phyloP scores from a whole-genome alignment of 495 filamentous ascomycete genomes.

The Pseudomonodictys pantanalensis region DNA sequence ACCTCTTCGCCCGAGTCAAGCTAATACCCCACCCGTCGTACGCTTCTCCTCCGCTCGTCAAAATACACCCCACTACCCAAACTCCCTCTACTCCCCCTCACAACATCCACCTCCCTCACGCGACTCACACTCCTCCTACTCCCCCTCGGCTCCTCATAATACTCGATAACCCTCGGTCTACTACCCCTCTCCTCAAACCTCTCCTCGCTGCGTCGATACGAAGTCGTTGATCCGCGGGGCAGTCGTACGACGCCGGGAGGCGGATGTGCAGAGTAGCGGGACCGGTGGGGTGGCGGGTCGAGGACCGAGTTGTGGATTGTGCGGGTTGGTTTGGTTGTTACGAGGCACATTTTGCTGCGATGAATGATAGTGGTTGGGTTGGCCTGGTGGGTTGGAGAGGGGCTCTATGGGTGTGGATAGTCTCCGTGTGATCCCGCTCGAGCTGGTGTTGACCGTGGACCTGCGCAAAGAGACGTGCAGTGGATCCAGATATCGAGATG shows the following conservation, averaged over 20 bases:
- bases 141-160: background rate
- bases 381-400: too few relatives aligned
- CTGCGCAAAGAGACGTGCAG: too few relatives aligned
- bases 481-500: too few relatives aligned
- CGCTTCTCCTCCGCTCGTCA: slow-evolving; percentile 15
- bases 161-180: background rate
- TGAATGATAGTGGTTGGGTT: too few relatives aligned
- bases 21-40: slow-evolving; percentile 14
- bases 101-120: background rate
- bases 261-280: slow-evolving; percentile 26
- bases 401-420: too few relatives aligned
- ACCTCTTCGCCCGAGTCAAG: too few relatives aligned
- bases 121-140: slow-evolving; percentile 11
- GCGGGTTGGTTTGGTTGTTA: slow-evolving; percentile 16
- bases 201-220: slow-evolving; percentile 8
- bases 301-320: slow-evolving; percentile 3
- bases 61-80: background rate
- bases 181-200: background rate
- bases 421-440: too few relatives aligned
- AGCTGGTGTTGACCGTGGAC: too few relatives aligned
- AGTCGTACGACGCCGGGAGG: slow-evolving; percentile 25
- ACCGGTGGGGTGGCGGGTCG: slow-evolving; percentile 27
- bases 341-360: slow-evolving; percentile 27
- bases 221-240: slow-evolving; percentile 17
- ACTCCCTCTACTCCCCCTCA: slow-evolving; percentile 6